A percentile compares a stretch with the other conserved stretches of the same genome.
Conservation (phyloP, 2,329 filamentous ascomycete species). For the Cordyceps farinosa region DNA sequence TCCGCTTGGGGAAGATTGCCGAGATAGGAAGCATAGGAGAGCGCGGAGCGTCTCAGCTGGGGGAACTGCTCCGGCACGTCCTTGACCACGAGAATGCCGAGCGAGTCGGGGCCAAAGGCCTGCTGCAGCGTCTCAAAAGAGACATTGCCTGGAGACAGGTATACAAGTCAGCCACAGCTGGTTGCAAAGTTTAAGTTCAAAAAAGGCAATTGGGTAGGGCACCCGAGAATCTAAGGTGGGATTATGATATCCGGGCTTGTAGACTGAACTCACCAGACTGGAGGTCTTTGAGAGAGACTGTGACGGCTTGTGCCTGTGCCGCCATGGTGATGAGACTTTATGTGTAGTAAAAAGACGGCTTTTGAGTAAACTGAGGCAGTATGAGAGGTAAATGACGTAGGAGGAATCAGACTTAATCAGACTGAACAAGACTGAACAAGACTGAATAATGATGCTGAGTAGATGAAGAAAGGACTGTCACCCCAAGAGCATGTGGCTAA, state of each 20-base stretch:
- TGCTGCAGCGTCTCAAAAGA: conserved; percentile 65
- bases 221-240: not conserved
- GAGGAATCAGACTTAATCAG: not conserved
- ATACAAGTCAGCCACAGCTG: not conserved
- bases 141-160: conserved; percentile 47
- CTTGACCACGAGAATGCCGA: conserved; percentile 92
- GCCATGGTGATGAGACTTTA: conserved; percentile 34
- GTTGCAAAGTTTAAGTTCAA: not conserved
- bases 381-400: not conserved
- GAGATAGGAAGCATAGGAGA: conserved; percentile 86
- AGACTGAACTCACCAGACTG: conserved; percentile 46
- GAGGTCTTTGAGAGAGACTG: conserved; percentile 60
- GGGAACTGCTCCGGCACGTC: conserved; percentile 72
- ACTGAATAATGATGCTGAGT: not conserved
- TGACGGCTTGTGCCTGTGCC: conserved; percentile 51
- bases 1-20: conserved; percentile 71
- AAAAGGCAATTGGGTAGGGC: not conserved
- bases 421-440: not conserved
- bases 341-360: not conserved
- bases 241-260: not conserved
- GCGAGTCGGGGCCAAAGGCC: conserved; percentile 84
- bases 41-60: conserved; percentile 65
- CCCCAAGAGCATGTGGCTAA: not conserved
- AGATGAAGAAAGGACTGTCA: not conserved
- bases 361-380: not conserved